These are phyloP conservation scores for Metschnikowia anglica DNA, from an alignment of 805 yeast genomes.

Conservation along the genomic window DNA sequence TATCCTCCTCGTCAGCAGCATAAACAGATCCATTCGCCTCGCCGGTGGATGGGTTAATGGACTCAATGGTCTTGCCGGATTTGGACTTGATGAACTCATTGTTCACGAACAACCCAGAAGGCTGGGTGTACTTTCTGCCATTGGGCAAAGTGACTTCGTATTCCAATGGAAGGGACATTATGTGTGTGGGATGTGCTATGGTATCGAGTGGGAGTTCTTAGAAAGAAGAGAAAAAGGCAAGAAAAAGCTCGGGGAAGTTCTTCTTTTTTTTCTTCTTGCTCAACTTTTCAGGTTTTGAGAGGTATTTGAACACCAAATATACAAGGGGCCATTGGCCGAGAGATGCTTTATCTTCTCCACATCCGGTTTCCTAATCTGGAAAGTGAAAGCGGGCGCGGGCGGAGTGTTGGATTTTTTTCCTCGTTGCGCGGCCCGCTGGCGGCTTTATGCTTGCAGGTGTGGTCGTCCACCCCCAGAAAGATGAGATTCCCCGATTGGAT, in stretches of 20 bases:
- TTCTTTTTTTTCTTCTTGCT: no score
- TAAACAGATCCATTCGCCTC: constrained; percentile 43
- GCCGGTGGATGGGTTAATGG: constrained; percentile 44
- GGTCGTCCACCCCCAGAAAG: no score
- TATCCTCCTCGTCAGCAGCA: constrained; percentile 43
- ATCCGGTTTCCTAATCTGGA: no score
- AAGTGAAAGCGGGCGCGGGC: no score
- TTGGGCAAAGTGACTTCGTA: constrained; percentile 47
- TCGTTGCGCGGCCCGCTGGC: no score
- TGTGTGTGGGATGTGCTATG: neutral
- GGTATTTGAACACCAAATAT: no score
- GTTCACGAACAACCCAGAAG: constrained; percentile 62
- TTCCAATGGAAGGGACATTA: constrained; percentile 38
- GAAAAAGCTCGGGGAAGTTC: neutral
- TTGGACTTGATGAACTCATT: constrained; percentile 38
- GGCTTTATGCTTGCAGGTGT: no score
- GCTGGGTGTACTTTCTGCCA: constrained; percentile 52
- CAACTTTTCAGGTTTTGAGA: no score
- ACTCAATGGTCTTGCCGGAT: constrained; percentile 36
- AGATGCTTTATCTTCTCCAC: no score
- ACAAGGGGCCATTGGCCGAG: no score
- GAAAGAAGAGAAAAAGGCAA: neutral
- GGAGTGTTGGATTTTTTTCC: no score
- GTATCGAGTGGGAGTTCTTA: neutral
- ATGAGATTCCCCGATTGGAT: no score